These are phyloP conservation scores for Cercophora samala DNA, from an alignment of 495 filamentous ascomycete genomes.

Conservation along the genomic window DNA sequence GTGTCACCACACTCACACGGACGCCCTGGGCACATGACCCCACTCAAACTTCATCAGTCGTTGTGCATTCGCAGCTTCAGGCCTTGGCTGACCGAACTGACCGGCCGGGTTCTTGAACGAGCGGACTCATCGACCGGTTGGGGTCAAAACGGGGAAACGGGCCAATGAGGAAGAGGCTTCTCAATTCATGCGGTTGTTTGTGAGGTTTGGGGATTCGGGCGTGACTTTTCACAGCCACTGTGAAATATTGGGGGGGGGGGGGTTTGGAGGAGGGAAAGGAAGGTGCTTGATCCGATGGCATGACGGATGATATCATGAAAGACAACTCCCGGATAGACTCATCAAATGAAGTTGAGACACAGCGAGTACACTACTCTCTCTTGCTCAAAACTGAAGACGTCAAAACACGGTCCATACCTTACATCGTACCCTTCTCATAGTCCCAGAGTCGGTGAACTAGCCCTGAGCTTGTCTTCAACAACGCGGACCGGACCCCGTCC, in stretches of 20 bases:
- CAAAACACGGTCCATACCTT: background rate
- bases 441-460: background rate
- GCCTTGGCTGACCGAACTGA: background rate
- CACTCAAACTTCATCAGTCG: background rate
- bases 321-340: no score
- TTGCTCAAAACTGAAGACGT: no score
- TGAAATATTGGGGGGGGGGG: background rate
- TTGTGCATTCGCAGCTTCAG: background rate
- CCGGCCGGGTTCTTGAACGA: background rate
- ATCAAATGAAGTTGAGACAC: background rate
- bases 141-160: background rate
- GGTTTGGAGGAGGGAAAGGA: no score
- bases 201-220: background rate
- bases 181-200: background rate
- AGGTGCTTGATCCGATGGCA: background rate
- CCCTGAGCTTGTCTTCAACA: background rate
- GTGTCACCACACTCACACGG: background rate
- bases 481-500: background rate
- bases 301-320: background rate
- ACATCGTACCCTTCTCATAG: background rate
- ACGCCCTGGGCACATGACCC: background rate
- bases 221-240: background rate
- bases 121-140: background rate
- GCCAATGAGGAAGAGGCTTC: background rate
- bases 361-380: background rate